Percentiles rank a stretch among this genome's conserved stretches.
phyloP scores from a whole-genome alignment of 768 basidiomycete genomes.

The Termitomyces sp. region DNA sequence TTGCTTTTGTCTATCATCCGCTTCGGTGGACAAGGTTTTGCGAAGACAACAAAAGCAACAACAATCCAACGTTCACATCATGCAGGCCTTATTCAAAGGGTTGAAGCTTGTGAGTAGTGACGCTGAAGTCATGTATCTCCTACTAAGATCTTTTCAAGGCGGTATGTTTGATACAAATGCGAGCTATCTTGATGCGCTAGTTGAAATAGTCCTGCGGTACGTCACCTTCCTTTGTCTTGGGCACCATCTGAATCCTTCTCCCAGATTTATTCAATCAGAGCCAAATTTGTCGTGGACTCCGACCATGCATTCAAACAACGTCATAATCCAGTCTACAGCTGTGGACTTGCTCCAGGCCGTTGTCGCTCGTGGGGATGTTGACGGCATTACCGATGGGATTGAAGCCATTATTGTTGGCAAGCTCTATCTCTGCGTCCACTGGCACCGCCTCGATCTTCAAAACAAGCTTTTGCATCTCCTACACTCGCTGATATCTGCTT shows the following conservation, averaged over 20 bases:
- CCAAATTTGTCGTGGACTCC: conserved; percentile 45
- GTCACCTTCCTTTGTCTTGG: conserved; percentile 13
- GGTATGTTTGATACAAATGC: conserved; percentile 47
- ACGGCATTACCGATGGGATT: conserved; percentile 56
- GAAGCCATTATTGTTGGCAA: conserved; percentile 73
- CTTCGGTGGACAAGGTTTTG: conserved; percentile 89
- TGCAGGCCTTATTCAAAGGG: conserved; percentile 55
- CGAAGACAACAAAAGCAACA: conserved; percentile 66
- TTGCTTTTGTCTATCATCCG: conserved; percentile 72
- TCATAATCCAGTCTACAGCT: conserved; percentile 65
- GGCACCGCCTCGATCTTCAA: conserved; percentile 74
- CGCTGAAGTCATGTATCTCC: not conserved
- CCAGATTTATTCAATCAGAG: conserved; percentile 77
- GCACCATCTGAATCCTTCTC: conserved; percentile 7
- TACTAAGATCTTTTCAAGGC: conserved; percentile 22
- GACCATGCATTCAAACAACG: conserved; percentile 61
- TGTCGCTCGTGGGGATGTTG: conserved; percentile 78
- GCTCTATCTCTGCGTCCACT: conserved; percentile 72
- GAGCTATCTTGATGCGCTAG: conserved; percentile 74
- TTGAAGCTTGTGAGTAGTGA: conserved; percentile 49
- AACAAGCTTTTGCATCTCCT: conserved; percentile 91
- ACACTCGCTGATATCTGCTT: conserved; percentile 78
- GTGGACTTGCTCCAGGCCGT: conserved; percentile 84
- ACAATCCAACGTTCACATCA: conserved; percentile 65
- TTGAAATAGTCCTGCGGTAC: conserved; percentile 73